Conservation (phyloP, 768 basidiomycete genomes). For the Tylopilus plumbeoviolaceoides region DNA sequence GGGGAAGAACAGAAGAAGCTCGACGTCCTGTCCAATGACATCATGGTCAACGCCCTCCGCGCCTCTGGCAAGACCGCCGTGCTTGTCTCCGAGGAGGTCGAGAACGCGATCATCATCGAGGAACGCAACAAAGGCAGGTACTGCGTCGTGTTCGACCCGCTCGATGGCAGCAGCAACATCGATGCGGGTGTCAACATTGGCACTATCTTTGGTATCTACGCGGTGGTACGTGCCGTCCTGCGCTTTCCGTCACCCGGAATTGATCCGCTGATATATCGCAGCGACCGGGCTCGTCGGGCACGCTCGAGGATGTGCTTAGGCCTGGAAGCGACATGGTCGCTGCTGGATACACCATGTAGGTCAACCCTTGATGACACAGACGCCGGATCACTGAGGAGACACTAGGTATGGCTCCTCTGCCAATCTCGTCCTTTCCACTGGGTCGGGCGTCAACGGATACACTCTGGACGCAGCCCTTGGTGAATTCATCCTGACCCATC, state of each 20-base stretch:
- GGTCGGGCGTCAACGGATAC: slow-evolving; percentile 95
- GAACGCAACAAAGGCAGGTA: slow-evolving; percentile 78
- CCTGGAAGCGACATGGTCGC: slow-evolving; percentile 98
- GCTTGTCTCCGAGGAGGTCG: slow-evolving; percentile 93
- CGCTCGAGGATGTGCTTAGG: slow-evolving; percentile 81
- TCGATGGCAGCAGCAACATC: slow-evolving; percentile 95
- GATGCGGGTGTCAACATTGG: slow-evolving; percentile 98
- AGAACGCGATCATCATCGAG: slow-evolving; percentile 89
- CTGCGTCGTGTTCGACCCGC: slow-evolving; percentile 97
- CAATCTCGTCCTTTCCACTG: slow-evolving; percentile 93
- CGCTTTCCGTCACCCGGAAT: not conserved
- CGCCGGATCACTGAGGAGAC: slow-evolving; percentile 9
- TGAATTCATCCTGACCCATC: slow-evolving; percentile 98
- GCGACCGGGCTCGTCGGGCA: slow-evolving; percentile 75
- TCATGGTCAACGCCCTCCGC: slow-evolving; percentile 96
- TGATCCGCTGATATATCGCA: slow-evolving; percentile 28
- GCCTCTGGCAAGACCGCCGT: slow-evolving; percentile 97
- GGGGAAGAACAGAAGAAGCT: slow-evolving; percentile 99
- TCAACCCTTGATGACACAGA: slow-evolving; percentile 2
- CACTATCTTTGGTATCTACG: slow-evolving; percentile 97
- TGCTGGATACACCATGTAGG: slow-evolving; percentile 94
- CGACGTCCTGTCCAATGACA: slow-evolving; percentile 96
- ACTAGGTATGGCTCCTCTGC: slow-evolving; percentile 88
- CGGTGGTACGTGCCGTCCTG: slow-evolving; percentile 56
- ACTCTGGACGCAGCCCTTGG: slow-evolving; percentile 93